Percentiles rank a stretch among this genome's conserved stretches.
Evolutionary conservation across 768 basidiomycete species (phyloP).

Genomic region (Pseudohyphozyma bogoriensis): DNA sequence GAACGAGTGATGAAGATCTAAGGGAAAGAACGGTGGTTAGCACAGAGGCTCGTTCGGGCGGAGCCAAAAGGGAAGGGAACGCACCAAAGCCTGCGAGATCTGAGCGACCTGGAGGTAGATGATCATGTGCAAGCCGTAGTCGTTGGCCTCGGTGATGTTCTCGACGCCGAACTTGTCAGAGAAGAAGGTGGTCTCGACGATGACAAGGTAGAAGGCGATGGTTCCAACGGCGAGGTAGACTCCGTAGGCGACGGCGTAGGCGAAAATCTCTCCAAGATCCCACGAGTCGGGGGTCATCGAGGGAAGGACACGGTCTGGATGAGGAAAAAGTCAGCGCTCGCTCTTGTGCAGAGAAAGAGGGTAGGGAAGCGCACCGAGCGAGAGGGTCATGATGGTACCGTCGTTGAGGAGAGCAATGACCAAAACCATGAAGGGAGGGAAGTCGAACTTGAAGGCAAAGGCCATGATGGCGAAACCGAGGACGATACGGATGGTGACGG

Average conservation of each 20-base stretch:
- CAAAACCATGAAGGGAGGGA: slow-evolving; percentile 99
- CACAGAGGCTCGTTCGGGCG: slow-evolving; percentile 57
- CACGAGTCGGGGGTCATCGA: slow-evolving; percentile 87
- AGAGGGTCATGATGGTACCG: slow-evolving; percentile 98
- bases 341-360: neutral
- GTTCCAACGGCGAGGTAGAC: slow-evolving; percentile 85
- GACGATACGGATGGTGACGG: slow-evolving; percentile 89
- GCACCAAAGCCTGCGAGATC: slow-evolving; percentile 86
- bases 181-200: slow-evolving; percentile 83
- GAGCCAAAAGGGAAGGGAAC: slow-evolving; percentile 58
- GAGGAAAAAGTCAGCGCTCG: slow-evolving; percentile 39
- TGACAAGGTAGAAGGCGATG: slow-evolving; percentile 43
- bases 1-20: slow-evolving; percentile 16
- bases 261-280: slow-evolving; percentile 93
- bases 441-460: slow-evolving; percentile 92
- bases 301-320: slow-evolving; percentile 77
- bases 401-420: slow-evolving; percentile 95
- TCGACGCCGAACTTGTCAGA: slow-evolving; percentile 68
- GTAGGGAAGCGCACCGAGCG: slow-evolving; percentile 34
- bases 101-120: slow-evolving; percentile 95
- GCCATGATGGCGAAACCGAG: slow-evolving; percentile 92
- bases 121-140: slow-evolving; percentile 56
- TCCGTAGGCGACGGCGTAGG: slow-evolving; percentile 90
- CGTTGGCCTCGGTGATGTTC: slow-evolving; percentile 40
- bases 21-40: neutral